Conservation (phyloP, 1,139 yeast genomes). For the Hanseniaspora sp. region DNA sequence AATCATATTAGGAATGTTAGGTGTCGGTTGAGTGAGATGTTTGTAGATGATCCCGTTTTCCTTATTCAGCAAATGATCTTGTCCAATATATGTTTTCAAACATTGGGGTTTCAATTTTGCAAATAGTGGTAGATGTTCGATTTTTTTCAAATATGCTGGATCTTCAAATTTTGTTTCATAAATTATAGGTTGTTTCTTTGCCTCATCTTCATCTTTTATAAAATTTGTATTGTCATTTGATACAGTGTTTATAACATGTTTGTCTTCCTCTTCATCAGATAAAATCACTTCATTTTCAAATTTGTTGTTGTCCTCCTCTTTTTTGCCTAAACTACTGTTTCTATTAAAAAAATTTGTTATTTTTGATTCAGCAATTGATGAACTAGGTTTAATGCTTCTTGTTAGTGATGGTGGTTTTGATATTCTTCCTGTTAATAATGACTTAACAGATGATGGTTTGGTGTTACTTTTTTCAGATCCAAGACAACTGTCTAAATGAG, state of each 20-base stretch:
- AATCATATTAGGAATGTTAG: slow-evolving; percentile 68
- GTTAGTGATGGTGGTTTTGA: neutral
- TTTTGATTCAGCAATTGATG: neutral
- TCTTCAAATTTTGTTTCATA: slow-evolving; percentile 24
- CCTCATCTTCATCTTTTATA: neutral
- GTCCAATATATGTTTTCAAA: slow-evolving; percentile 75
- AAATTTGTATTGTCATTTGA: neutral
- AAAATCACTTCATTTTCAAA: neutral
- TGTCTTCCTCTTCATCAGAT: neutral
- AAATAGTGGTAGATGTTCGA: slow-evolving; percentile 61
- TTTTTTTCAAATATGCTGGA: slow-evolving; percentile 35
- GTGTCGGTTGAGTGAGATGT: slow-evolving; percentile 40
- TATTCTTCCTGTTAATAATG: slow-evolving; percentile 18
- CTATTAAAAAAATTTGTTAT: neutral
- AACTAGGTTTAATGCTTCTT: neutral
- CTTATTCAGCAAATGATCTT: slow-evolving; percentile 62
- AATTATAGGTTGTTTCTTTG: slow-evolving; percentile 1
- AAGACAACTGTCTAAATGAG: slow-evolving; percentile 22
- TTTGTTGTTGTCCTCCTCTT: slow-evolving; percentile 8
- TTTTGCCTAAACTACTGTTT: slow-evolving; percentile 16
- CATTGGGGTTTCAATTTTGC: slow-evolving; percentile 71
- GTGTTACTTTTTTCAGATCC: neutral
- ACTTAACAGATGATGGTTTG: neutral
- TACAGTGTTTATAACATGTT: too few species aligned
- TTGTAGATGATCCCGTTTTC: slow-evolving; percentile 59